phyloP scores from a whole-genome alignment of 176 grass and related monocot genomes.

The Oryza coarctata region DNA sequence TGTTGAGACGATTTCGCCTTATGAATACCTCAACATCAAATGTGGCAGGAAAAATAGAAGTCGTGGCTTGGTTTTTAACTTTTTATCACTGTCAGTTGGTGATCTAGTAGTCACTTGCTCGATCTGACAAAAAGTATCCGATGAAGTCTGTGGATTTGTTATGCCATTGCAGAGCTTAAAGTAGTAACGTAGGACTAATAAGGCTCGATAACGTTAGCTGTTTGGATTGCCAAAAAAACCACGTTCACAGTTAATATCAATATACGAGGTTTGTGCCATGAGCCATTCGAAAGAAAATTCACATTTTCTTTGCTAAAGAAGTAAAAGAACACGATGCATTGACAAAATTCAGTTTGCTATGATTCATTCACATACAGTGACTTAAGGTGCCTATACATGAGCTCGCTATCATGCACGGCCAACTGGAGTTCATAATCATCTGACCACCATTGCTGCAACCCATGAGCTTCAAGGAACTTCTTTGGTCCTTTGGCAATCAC shows the following conservation, averaged over 20 bases:
- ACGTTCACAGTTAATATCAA: not conserved
- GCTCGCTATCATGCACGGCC: constrained; percentile 65
- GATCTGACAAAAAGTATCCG: not conserved
- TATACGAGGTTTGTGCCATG: not conserved
- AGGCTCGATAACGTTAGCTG: not conserved
- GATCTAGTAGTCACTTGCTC: not conserved
- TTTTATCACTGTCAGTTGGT: not conserved
- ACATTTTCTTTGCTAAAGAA: not conserved
- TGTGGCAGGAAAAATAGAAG: not conserved
- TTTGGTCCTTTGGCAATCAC: constrained; percentile 59
- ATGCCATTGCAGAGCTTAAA: not conserved
- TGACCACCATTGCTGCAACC: constrained; percentile 87
- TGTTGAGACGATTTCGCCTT: not conserved
- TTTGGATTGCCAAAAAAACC: not conserved
- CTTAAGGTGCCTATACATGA: constrained; percentile 73
- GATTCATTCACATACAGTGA: constrained; percentile 58
- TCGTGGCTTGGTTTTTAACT: not conserved
- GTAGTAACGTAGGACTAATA: not conserved
- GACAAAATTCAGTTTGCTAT: constrained; percentile 12
- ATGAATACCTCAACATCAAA: not conserved
- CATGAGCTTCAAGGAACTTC: constrained; percentile 85
- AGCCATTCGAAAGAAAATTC: too few relatives aligned
- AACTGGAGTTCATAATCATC: constrained; percentile 71
- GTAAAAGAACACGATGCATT: not conserved
- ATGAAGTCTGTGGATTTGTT: not conserved